Evolutionary conservation across 768 basidiomycete genomes (phyloP).

Genomic region (Gautieria morchelliformis): DNA sequence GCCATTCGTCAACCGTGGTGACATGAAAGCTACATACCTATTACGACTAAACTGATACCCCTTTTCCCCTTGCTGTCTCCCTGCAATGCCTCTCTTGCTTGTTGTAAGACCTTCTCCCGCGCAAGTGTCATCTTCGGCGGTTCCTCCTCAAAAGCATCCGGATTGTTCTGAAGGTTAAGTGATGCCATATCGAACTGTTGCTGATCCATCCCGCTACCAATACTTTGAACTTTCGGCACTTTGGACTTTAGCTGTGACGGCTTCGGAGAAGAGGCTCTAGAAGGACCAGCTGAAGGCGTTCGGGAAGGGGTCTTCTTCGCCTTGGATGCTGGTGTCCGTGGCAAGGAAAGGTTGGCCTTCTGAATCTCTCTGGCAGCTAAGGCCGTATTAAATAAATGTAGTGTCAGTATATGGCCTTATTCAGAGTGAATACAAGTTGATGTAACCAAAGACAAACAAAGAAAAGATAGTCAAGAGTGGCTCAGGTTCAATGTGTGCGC

Average conservation of each 20-base stretch:
- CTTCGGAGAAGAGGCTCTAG: slow-evolving; percentile 36
- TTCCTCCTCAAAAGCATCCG: slow-evolving; percentile 33
- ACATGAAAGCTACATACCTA: slow-evolving; percentile 46
- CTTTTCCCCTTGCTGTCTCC: slow-evolving; percentile 43
- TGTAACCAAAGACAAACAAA: slow-evolving; percentile 13
- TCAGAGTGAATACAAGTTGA: slow-evolving; percentile 17
- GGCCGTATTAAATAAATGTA: slow-evolving; percentile 3
- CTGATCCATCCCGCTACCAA: slow-evolving; percentile 41
- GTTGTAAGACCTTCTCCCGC: slow-evolving; percentile 74
- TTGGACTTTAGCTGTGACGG: slow-evolving; percentile 31
- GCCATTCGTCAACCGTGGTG: slow-evolving; percentile 3
- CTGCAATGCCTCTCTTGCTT: slow-evolving; percentile 50
- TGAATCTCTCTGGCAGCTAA: slow-evolving; percentile 73
- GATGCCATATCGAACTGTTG: slow-evolving; percentile 65
- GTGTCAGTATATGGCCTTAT: neutral
- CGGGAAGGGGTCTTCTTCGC: slow-evolving; percentile 32
- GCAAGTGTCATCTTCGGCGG: slow-evolving; percentile 59
- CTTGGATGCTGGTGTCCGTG: slow-evolving; percentile 38
- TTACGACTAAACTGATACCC: slow-evolving; percentile 78
- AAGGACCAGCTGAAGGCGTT: slow-evolving; percentile 31
- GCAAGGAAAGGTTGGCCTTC: slow-evolving; percentile 32
- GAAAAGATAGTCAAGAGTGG: slow-evolving; percentile 14
- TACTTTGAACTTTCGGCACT: slow-evolving; percentile 28
- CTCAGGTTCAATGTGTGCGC: slow-evolving; percentile 11
- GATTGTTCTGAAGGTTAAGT: slow-evolving; percentile 44